These are phyloP conservation scores for Geoglossum glabrum DNA, from an alignment of 495 filamentous ascomycete species.

Conservation along the genomic window DNA sequence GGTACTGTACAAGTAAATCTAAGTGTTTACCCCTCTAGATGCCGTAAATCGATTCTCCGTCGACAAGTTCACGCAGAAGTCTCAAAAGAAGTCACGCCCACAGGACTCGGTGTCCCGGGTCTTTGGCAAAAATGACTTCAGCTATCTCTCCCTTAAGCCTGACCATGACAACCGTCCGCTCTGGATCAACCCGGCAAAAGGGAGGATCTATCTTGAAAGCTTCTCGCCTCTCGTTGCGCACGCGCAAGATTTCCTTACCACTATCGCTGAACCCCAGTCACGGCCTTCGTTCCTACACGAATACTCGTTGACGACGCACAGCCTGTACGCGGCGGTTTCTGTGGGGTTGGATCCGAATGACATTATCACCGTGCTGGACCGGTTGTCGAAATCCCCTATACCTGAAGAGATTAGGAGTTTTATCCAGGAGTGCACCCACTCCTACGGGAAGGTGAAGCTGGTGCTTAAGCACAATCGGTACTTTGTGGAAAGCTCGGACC, in stretches of 20 bases:
- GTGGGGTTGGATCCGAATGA: conserved; percentile 73
- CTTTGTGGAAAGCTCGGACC: conserved; percentile 80
- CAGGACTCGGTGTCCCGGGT: conserved; percentile 9
- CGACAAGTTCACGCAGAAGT: conserved; percentile 7
- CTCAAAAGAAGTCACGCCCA: not conserved
- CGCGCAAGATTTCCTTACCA: conserved; percentile 87
- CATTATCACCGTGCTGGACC: conserved; percentile 73
- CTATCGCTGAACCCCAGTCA: conserved; percentile 82
- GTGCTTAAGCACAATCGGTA: conserved; percentile 87
- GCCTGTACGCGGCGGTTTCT: conserved; percentile 84
- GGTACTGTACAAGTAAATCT: not conserved
- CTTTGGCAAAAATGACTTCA: conserved; percentile 59
- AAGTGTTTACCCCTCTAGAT: conserved; percentile 6
- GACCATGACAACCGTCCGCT: conserved; percentile 78
- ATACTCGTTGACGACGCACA: conserved; percentile 78
- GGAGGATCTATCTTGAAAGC: conserved; percentile 83
- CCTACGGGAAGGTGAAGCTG: conserved; percentile 88
- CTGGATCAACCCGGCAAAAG: conserved; percentile 74
- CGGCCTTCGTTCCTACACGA: conserved; percentile 79
- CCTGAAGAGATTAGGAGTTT: conserved; percentile 59
- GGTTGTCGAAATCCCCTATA: conserved; percentile 68
- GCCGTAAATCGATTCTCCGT: conserved; percentile 15
- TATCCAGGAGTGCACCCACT: conserved; percentile 66
- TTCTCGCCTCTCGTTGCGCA: conserved; percentile 70
- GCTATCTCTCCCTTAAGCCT: conserved; percentile 57